phyloP scores from a whole-genome alignment of 1,139 yeast genomes.

The Pichia sp. region DNA sequence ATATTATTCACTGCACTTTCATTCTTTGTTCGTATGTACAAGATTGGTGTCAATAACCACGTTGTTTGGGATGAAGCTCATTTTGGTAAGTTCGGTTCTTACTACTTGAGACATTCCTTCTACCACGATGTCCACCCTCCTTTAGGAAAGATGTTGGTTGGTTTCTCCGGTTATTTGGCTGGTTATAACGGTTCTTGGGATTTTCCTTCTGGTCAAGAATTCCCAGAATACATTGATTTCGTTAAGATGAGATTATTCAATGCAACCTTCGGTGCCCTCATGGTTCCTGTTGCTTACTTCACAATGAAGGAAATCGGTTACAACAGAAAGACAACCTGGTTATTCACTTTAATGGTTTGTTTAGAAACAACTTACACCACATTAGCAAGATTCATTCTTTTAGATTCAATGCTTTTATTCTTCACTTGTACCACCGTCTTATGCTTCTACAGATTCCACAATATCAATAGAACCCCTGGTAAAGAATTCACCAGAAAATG shows the following conservation, averaged over 20 bases:
- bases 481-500: constrained; percentile 69
- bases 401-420: constrained; percentile 94
- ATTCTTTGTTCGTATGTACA: constrained; percentile 52
- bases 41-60: constrained; percentile 47
- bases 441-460: constrained; percentile 78
- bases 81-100: constrained; percentile 94
- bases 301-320: constrained; percentile 87
- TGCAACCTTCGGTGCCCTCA: constrained; percentile 83
- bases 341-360: constrained; percentile 82
- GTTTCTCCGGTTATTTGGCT: constrained; percentile 90
- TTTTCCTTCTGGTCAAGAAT: constrained; percentile 82
- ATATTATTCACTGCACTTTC: constrained; percentile 47
- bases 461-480: constrained; percentile 51
- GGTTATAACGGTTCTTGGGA: constrained; percentile 96
- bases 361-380: constrained; percentile 87
- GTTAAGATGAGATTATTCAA: constrained; percentile 94
- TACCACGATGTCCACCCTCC: constrained; percentile 99
- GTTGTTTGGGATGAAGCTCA: constrained; percentile 71
- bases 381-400: constrained; percentile 84
- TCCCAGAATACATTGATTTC: constrained; percentile 85
- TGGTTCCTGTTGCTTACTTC: constrained; percentile 92
- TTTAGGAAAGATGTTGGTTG: constrained; percentile 95
- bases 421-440: constrained; percentile 86
- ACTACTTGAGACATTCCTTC: constrained; percentile 88
- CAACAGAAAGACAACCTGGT: constrained; percentile 81